phyloP scores from a whole-genome alignment of 345 rosid species.

The Pistacia integerrima region DNA sequence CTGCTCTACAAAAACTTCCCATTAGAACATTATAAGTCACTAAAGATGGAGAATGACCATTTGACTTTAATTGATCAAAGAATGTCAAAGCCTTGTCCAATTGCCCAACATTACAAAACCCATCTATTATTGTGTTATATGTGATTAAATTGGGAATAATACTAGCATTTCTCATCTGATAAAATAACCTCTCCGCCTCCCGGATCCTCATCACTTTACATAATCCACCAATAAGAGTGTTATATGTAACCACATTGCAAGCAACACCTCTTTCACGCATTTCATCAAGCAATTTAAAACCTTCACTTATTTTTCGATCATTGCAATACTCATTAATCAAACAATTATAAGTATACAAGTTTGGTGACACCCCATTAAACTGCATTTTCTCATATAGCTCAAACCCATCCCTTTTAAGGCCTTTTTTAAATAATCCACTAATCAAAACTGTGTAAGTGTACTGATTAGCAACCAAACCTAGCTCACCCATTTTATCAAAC shows the following conservation, averaged over 20 bases:
- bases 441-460: conserved; percentile 75
- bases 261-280: too few species aligned
- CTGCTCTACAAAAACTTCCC: conserved; percentile 52
- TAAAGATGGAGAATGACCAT: conserved; percentile 57
- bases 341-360: conserved; percentile 62
- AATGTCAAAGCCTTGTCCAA: conserved; percentile 52
- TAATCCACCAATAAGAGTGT: too few species aligned
- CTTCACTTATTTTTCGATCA: conserved; percentile 4
- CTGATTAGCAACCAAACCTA: conserved; percentile 69
- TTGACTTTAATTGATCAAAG: conserved; percentile 52
- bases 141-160: conserved; percentile 60
- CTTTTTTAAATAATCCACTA: conserved; percentile 64
- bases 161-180: too few species aligned
- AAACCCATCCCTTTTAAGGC: conserved; percentile 58
- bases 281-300: too few species aligned
- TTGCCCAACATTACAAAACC: conserved; percentile 50
- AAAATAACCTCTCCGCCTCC: too few species aligned
- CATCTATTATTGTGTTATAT: conserved; percentile 63
- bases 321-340: conserved; percentile 56
- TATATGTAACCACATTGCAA: too few species aligned
- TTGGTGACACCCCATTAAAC: conserved; percentile 52
- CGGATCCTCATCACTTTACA: too few species aligned
- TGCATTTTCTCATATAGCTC: conserved; percentile 66
- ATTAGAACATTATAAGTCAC: conserved; percentile 64
- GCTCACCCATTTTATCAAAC: conserved; percentile 48